Conservation (phyloP, 805 yeast genomes). For the Candida insectalens region DNA sequence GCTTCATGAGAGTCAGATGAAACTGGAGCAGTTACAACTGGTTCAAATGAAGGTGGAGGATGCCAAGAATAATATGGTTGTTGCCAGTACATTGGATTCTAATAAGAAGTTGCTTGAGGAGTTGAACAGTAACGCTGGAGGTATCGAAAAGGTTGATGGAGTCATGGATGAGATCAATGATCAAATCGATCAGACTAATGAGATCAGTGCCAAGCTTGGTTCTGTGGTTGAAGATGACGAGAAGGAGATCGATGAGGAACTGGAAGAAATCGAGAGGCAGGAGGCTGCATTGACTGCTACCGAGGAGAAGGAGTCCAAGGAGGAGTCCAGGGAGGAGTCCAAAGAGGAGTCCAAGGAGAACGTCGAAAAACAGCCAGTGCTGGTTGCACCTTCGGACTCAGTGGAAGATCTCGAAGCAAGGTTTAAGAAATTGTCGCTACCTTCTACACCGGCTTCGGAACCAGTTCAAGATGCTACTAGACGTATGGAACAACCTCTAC, state of each 20-base stretch:
- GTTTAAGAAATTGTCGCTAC: constrained; percentile 6
- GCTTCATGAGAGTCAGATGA: constrained; percentile 9
- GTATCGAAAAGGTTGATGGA: constrained; percentile 10
- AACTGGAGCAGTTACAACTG: constrained; percentile 15
- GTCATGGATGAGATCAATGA: constrained; percentile 12
- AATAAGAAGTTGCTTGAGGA: constrained; percentile 16
- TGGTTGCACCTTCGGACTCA: neutral
- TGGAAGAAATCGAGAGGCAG: constrained; percentile 7
- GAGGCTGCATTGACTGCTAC: no score
- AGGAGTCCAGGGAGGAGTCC: constrained; percentile 1
- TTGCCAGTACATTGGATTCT: constrained; percentile 15
- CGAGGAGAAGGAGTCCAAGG: neutral
- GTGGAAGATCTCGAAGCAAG: constrained; percentile 5
- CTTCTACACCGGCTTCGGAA: constrained; percentile 1
- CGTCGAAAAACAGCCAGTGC: neutral
- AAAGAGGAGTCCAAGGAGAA: neutral
- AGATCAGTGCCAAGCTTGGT: constrained; percentile 10
- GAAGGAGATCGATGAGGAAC: constrained; percentile 16
- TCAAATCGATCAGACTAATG: constrained; percentile 13
- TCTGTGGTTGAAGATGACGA: constrained; percentile 8
- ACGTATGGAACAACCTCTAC: neutral
- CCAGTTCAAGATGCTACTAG: neutral
- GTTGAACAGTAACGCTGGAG: constrained; percentile 15
- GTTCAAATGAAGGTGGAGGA: constrained; percentile 19
- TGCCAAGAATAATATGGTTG: constrained; percentile 15